These are phyloP conservation scores for Phytophthora brassicae DNA, from an alignment of 352 stramenopile genomes.

Conservation along the genomic window DNA sequence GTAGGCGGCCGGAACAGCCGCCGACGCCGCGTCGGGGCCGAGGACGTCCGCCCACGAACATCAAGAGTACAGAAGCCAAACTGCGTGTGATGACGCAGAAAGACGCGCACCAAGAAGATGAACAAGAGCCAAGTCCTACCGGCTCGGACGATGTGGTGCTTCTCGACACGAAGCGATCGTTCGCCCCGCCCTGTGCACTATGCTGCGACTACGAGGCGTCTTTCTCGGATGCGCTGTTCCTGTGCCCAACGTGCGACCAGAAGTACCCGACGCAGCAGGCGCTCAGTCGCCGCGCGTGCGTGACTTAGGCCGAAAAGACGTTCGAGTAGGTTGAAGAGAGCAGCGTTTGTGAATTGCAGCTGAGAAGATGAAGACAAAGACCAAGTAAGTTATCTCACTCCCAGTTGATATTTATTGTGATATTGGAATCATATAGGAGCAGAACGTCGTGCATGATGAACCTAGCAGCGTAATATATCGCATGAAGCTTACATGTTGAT, in stretches of 20 bases:
- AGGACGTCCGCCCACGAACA: conserved; percentile 29
- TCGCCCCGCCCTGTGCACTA: conserved; percentile 58
- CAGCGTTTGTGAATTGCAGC: no score
- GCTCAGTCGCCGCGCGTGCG: conserved; percentile 52
- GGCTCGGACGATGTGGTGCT: conserved; percentile 51
- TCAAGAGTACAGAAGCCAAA: conserved; percentile 22
- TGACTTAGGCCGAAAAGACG: conserved; percentile 30
- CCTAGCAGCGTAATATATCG: background rate
- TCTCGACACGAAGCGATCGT: conserved; percentile 28
- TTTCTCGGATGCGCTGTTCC: conserved; percentile 57
- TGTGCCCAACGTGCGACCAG: conserved; percentile 70
- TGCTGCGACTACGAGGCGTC: conserved; percentile 53
- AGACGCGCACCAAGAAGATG: background rate
- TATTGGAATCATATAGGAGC: background rate
- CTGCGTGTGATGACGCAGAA: conserved; percentile 6
- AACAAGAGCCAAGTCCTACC: conserved; percentile 39
- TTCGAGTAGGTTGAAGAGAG: conserved; percentile 15
- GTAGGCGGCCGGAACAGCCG: conserved; percentile 1
- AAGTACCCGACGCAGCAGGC: conserved; percentile 83
- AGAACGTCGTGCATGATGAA: no score
- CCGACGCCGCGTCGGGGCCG: conserved; percentile 17
- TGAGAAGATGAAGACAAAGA: no score
- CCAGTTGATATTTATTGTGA: conserved; percentile 40
- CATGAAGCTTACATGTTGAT: no score
- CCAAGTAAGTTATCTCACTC: no score